These are phyloP conservation scores for Grosmannia clavigera DNA, from an alignment of 2,329 filamentous ascomycete species.

Conservation along the genomic window DNA sequence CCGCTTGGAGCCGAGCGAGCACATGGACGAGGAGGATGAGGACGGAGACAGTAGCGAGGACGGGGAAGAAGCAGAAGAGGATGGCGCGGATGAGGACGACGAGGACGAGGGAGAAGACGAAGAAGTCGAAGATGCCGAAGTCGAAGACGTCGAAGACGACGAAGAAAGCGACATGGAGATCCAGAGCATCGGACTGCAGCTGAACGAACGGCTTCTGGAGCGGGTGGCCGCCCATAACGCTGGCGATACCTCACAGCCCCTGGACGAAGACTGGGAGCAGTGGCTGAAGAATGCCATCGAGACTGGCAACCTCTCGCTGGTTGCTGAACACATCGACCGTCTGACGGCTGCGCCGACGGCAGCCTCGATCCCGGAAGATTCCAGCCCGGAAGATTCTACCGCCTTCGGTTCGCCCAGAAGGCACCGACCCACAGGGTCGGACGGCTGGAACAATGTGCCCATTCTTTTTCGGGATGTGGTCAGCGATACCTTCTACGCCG, in stretches of 20 bases:
- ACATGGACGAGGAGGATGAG: background rate
- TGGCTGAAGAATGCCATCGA: conserved; percentile 62
- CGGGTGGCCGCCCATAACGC: conserved; percentile 51
- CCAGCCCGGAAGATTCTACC: background rate
- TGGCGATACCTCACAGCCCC: conserved; percentile 42
- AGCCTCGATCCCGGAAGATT: background rate
- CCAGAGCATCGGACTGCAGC: conserved; percentile 43
- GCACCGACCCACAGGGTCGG: background rate
- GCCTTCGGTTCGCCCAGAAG: background rate
- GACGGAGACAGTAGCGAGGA: no score
- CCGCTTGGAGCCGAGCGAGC: conserved; percentile 6
- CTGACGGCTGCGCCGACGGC: conserved; percentile 14
- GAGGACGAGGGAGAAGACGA: background rate
- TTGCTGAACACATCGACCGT: conserved; percentile 29
- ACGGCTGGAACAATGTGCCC: background rate
- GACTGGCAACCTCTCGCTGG: conserved; percentile 40
- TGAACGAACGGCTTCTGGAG: conserved; percentile 53
- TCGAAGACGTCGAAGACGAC: conserved; percentile 11
- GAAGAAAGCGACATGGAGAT: conserved; percentile 35
- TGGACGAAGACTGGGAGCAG: conserved; percentile 64
- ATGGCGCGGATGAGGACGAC: no score
- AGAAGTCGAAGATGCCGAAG: background rate
- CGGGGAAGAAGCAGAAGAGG: no score
- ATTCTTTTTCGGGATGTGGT: background rate
- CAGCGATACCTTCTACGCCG: background rate